Percentiles rank a stretch among this genome's conserved stretches.
Evolutionary conservation across 2,329 filamentous ascomycete species (phyloP).

Genomic region (Curvularia hawaiiensis): DNA sequence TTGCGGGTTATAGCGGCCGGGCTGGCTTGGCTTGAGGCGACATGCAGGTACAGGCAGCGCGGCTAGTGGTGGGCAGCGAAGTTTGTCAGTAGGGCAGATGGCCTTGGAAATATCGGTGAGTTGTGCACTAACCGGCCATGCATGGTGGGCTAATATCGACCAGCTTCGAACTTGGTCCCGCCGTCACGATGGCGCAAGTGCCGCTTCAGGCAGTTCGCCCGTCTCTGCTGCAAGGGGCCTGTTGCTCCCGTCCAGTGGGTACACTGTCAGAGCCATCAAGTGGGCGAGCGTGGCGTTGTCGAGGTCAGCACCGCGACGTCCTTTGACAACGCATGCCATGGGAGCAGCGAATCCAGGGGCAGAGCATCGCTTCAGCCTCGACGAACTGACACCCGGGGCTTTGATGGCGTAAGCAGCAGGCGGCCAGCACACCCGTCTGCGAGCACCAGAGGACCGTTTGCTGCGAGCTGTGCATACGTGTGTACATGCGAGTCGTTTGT

Average conservation of each 20-base stretch:
- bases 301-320: conserved; percentile 26
- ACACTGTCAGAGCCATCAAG: conserved; percentile 16
- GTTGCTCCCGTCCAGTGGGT: conserved; percentile 25
- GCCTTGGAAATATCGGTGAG: conserved; percentile 42
- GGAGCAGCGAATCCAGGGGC: conserved; percentile 20
- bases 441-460: neutral
- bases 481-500: conserved; percentile 4
- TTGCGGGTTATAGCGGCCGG: conserved; percentile 35
- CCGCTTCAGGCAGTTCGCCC: conserved; percentile 38
- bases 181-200: conserved; percentile 30
- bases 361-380: conserved; percentile 10
- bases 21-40: conserved; percentile 28
- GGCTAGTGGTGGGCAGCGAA: conserved; percentile 32
- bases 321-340: conserved; percentile 23
- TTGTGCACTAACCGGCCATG: conserved; percentile 26
- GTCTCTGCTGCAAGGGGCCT: conserved; percentile 30
- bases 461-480: neutral
- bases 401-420: conserved; percentile 16
- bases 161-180: conserved; percentile 31
- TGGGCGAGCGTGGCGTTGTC: conserved; percentile 27
- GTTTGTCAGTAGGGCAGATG: conserved; percentile 26
- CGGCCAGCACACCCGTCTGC: conserved; percentile 1
- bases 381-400: conserved; percentile 14
- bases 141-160: conserved; percentile 34
- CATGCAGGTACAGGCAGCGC: conserved; percentile 34